Evolutionary conservation across 2,329 filamentous ascomycete genomes (phyloP), one percentile per base, ranked within the genome.

Genomic region (Fusarium poae): DNA sequence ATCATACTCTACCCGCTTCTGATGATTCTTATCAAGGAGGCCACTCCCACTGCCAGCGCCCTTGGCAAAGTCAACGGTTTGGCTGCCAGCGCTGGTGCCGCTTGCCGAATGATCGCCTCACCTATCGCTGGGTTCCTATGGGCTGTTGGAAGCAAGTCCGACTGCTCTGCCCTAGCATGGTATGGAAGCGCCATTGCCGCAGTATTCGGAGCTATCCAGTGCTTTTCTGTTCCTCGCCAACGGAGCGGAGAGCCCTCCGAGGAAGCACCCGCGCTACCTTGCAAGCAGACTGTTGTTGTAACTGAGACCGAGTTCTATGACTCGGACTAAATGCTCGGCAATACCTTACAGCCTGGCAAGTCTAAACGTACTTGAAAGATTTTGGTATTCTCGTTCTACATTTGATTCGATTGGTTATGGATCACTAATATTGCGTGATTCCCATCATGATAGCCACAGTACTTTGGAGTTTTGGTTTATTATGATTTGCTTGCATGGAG

Each of bases 1-100:
- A 90, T 91, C 72, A 82, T 89, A 55, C 81, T 89, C n/a, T 91
- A 90, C 73, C 89, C 89, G 4, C 81, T 90, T 7, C 82, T 91
- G 37, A 81, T 91, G 44, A 91, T 91, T 70, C 81, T 91, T 32
- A 86, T 91, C 81, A 91, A 91, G 77, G 87, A 91, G 73, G 87
- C 88, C 3, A 89, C 87, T 1, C 87, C 88, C 3, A 83, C 81
- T 32, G 79, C 82, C 9, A 81, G 80, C 42, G 84, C 88, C 9
- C 80, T 91, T 39, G 89, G 89, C 52, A 88, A 84, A 71, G 86
- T 91, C 71, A 91, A 91, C 64, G 89, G 89, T 6, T 77, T 91
- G 43, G 88, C 89, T 23, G 89, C 89, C 51, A 89, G 87, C 59
- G 88, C 87, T 4, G 88, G 88, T 27, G 89, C 88, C 9, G 88